These are phyloP conservation scores for Dactylellina drechsleri DNA, from an alignment of 2,329 filamentous ascomycete species.

Conservation along the genomic window DNA sequence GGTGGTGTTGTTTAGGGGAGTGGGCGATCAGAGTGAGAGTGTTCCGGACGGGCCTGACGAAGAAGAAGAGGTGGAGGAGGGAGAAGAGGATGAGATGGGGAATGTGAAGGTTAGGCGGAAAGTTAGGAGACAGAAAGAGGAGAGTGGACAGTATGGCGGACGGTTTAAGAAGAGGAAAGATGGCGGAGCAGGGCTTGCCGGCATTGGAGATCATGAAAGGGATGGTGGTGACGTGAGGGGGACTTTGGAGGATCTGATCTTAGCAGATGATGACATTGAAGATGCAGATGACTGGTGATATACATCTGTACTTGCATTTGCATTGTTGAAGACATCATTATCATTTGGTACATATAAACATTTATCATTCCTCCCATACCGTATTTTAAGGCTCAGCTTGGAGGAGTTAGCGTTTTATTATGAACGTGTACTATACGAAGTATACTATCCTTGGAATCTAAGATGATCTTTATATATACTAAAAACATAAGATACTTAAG, in stretches of 20 bases:
- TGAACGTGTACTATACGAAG: neutral
- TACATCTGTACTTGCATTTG: neutral
- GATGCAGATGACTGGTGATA: conserved; percentile 65
- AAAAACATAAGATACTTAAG: too few relatives aligned
- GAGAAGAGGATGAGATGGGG: conserved; percentile 56
- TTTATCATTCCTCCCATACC: too few relatives aligned
- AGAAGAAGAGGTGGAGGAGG: conserved; percentile 64
- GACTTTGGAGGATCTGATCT: conserved; percentile 72
- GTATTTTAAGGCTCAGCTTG: too few relatives aligned
- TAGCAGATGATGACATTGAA: conserved; percentile 87
- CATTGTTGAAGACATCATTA: neutral
- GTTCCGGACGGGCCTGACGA: conserved; percentile 59
- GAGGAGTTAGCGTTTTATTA: too few relatives aligned
- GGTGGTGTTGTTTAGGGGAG: conserved; percentile 60
- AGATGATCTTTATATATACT: too few relatives aligned
- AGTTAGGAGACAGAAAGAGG: conserved; percentile 50
- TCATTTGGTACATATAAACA: neutral
- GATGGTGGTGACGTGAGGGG: conserved; percentile 62
- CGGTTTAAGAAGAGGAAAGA: conserved; percentile 60
- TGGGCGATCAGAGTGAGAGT: conserved; percentile 61
- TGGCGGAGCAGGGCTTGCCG: conserved; percentile 58
- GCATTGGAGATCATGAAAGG: conserved; percentile 56
- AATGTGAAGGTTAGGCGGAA: conserved; percentile 54
- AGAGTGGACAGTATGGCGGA: conserved; percentile 53
- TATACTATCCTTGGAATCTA: neutral